Evolutionary conservation across 2,329 filamentous ascomycete species (phyloP).

Genomic region (Pseudogymnoascus sp.): DNA sequence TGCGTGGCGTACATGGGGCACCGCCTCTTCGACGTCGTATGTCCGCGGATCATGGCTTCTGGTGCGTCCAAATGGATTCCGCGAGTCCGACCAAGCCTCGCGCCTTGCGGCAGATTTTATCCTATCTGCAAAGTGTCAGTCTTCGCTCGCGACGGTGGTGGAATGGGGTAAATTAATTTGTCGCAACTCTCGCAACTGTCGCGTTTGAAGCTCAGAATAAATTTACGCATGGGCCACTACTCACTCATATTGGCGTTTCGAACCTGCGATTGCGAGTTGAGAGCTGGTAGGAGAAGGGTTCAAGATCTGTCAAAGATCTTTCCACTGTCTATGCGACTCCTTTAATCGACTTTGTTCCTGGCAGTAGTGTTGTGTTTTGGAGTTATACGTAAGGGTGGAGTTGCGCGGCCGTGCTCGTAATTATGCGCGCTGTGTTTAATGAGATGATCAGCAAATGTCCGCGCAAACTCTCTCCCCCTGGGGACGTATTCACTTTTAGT

Average conservation of each 20-base stretch:
- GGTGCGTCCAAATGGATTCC: neutral
- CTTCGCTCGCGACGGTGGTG: neutral
- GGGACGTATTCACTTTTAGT: neutral
- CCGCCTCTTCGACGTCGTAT: neutral
- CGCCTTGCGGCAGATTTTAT: neutral
- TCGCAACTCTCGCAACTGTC: neutral
- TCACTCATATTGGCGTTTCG: neutral
- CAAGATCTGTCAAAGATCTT: neutral
- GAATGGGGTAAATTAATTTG: neutral
- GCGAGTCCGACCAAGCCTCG: neutral
- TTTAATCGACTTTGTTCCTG: neutral
- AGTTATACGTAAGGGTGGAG: neutral
- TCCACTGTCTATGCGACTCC: neutral
- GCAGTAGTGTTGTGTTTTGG: neutral
- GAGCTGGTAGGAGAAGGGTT: neutral
- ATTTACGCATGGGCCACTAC: slow-evolving; percentile 1
- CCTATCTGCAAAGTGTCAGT: neutral
- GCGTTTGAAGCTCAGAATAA: neutral
- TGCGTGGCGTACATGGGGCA: neutral
- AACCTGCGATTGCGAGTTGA: neutral
- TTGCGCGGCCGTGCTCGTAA: neutral
- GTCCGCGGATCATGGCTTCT: neutral
- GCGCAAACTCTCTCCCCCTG: neutral
- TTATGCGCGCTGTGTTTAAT: neutral
- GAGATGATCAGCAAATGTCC: neutral